These are phyloP conservation scores for Aspergillus kassunensis DNA, from an alignment of 495 filamentous ascomycete species.

Conservation along the genomic window DNA sequence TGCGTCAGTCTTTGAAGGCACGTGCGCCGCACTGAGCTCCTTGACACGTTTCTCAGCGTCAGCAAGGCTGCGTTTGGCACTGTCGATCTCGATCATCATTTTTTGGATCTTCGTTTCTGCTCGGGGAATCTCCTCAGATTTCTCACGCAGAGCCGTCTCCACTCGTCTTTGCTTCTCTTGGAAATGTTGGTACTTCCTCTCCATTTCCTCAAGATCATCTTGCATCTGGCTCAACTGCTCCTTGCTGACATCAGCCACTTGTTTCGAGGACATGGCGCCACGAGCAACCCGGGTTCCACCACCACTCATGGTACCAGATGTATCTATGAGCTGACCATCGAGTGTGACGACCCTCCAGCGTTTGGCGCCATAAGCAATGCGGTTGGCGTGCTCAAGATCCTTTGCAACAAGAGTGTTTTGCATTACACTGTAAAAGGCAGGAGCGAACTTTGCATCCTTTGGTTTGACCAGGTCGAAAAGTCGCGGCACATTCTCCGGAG, in stretches of 20 bases:
- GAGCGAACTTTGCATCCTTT: conserved; percentile 80
- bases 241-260: conserved; percentile 75
- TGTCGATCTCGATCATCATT: conserved; percentile 83
- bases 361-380: conserved; percentile 88
- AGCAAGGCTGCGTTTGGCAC: conserved; percentile 73
- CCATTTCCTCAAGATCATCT: conserved; percentile 75
- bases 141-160: conserved; percentile 64
- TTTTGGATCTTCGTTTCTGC: conserved; percentile 91
- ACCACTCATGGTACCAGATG: conserved; percentile 96
- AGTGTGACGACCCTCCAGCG: conserved; percentile 96
- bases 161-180: conserved; percentile 75
- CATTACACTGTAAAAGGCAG: conserved; percentile 90
- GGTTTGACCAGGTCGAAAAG: conserved; percentile 90
- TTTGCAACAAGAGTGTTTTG: conserved; percentile 92
- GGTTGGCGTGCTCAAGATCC: conserved; percentile 88
- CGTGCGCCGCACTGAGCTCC: conserved; percentile 75
- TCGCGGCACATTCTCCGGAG: conserved; percentile 86
- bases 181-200: conserved; percentile 73
- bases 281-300: conserved; percentile 84
- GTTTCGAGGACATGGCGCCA: conserved; percentile 93
- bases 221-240: conserved; percentile 88
- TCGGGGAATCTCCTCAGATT: conserved; percentile 77
- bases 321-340: conserved; percentile 92
- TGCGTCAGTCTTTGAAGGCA: conserved; percentile 75
- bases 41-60: conserved; percentile 80